Conservation (phyloP, 2,329 filamentous ascomycete species). For the Fusarium nelsonii region DNA sequence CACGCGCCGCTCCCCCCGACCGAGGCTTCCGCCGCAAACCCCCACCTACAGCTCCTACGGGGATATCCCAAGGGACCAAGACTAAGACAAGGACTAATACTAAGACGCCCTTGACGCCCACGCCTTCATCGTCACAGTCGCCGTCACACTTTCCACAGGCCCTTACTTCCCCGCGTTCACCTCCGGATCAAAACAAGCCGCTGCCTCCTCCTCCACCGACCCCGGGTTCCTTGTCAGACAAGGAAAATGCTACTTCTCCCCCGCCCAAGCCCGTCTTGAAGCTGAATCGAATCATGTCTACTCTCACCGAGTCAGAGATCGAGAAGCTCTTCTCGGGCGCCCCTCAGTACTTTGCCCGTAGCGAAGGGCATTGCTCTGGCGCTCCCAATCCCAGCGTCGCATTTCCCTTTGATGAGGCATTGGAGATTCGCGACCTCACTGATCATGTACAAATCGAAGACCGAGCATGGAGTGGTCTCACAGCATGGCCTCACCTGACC, state of each 20-base stretch:
- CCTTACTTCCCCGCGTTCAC: conserved; percentile 53
- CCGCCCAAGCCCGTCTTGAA: conserved; percentile 61
- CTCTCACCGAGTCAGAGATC: conserved; percentile 69
- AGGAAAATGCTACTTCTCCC: conserved; percentile 41
- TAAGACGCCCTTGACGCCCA: conserved; percentile 13
- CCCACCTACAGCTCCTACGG: conserved; percentile 38
- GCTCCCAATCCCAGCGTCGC: conserved; percentile 73
- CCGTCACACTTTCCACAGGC: conserved; percentile 44
- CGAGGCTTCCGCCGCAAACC: conserved; percentile 44
- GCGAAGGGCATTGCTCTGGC: conserved; percentile 69
- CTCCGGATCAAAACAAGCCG: conserved; percentile 67
- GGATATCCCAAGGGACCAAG: conserved; percentile 32
- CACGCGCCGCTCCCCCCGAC: conserved; percentile 44
- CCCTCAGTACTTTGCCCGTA: conserved; percentile 75
- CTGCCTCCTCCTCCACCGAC: conserved; percentile 65
- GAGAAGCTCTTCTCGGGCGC: conserved; percentile 81
- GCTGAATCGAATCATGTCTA: conserved; percentile 70
- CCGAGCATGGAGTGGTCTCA: conserved; percentile 72
- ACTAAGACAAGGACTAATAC: conserved; percentile 20
- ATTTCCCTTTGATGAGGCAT: conserved; percentile 74
- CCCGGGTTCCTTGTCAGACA: conserved; percentile 53
- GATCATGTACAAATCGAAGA: conserved; percentile 75
- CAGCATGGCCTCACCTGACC: conserved; percentile 73
- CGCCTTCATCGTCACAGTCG: conserved; percentile 42
- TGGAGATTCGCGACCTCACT: conserved; percentile 71